phyloP scores from a whole-genome alignment of 2,329 filamentous ascomycete genomes.

The Teratosphaeria nubilosa region DNA sequence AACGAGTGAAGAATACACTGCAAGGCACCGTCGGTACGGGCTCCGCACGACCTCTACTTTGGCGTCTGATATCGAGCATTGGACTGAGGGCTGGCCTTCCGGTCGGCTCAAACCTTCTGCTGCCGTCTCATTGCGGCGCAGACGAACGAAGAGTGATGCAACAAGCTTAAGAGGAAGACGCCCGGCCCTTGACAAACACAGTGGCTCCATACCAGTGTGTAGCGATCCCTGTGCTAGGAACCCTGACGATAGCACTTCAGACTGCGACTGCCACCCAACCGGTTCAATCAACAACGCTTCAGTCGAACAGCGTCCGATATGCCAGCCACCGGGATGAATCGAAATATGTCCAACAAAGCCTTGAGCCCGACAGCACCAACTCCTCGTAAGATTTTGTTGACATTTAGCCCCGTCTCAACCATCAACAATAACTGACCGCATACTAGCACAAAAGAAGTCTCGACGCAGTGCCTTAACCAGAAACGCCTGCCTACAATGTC shows the following conservation, averaged over 20 bases:
- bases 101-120: background rate
- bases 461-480: slow-evolving; percentile 1
- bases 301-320: background rate
- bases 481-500: slow-evolving; percentile 3
- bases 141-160: background rate
- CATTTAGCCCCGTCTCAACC: background rate
- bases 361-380: background rate
- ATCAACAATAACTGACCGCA: background rate
- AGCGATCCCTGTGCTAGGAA: background rate
- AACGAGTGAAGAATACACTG: background rate
- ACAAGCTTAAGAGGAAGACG: background rate
- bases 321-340: background rate
- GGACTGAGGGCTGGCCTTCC: background rate
- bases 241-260: background rate
- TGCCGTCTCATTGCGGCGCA: background rate
- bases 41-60: background rate
- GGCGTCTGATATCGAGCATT: background rate
- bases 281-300: background rate
- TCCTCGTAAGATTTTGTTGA: background rate
- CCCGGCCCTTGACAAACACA: background rate
- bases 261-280: background rate
- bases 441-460: background rate
- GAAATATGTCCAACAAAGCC: background rate
- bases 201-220: background rate
- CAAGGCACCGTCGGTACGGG: background rate